These are phyloP conservation scores for Corylus americana DNA, from an alignment of 306 rosid species.

Conservation along the genomic window DNA sequence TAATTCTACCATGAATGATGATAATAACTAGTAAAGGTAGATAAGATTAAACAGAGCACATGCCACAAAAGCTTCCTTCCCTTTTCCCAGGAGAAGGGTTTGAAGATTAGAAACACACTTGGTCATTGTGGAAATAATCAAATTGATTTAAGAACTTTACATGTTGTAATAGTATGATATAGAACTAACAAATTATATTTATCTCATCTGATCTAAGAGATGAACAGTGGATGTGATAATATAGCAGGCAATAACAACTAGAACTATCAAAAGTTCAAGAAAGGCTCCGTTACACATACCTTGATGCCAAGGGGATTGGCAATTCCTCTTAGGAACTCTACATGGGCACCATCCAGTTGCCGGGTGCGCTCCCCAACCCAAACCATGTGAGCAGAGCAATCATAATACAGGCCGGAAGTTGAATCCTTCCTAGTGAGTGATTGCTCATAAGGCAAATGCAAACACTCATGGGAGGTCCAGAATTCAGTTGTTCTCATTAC, in stretches of 20 bases:
- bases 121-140: not conserved
- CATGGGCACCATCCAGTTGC: slow-evolving; percentile 75
- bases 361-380: slow-evolving; percentile 87
- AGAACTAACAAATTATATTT: not conserved
- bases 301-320: slow-evolving; percentile 78
- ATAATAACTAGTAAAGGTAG: not conserved
- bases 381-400: slow-evolving; percentile 83
- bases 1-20: not conserved
- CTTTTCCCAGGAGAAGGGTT: not conserved
- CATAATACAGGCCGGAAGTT: slow-evolving; percentile 67
- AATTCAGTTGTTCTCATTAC: slow-evolving; percentile 67
- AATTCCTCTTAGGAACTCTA: slow-evolving; percentile 74
- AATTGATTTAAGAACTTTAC: not conserved
- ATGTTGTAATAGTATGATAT: not conserved
- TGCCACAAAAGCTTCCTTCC: not conserved
- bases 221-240: not conserved
- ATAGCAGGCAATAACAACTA: not conserved
- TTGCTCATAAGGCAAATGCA: slow-evolving; percentile 73
- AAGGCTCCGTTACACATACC: slow-evolving; percentile 28
- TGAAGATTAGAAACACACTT: not conserved
- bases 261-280: not conserved
- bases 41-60: not conserved
- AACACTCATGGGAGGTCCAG: slow-evolving; percentile 87
- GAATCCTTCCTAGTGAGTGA: slow-evolving; percentile 70
- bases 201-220: not conserved